Conservation (phyloP, 2,329 filamentous ascomycete species). For the Trichothecium sympodiale region DNA sequence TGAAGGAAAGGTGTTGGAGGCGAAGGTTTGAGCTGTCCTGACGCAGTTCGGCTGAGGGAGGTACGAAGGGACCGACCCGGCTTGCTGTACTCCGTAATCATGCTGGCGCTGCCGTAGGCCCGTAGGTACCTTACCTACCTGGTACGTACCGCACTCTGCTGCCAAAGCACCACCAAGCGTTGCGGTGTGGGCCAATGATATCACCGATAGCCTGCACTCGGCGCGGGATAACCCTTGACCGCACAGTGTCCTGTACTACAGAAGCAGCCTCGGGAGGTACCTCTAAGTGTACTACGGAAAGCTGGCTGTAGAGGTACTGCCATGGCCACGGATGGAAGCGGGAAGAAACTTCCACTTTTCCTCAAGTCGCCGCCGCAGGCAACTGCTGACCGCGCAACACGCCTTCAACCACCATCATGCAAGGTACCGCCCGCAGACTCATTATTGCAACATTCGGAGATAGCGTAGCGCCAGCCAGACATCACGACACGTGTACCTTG, state of each 20-base stretch:
- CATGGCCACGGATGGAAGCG: slow-evolving; percentile 1
- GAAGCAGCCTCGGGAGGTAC: slow-evolving; percentile 7
- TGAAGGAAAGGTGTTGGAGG: slow-evolving; percentile 1
- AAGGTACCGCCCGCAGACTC: no score
- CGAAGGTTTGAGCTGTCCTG: slow-evolving; percentile 5
- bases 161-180: slow-evolving; percentile 4
- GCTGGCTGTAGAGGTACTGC: neutral
- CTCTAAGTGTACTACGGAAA: slow-evolving; percentile 1
- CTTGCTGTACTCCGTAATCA: no score
- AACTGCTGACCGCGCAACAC: slow-evolving; percentile 5
- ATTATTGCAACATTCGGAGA: no score
- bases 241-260: slow-evolving; percentile 1
- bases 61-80: neutral
- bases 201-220: slow-evolving; percentile 14
- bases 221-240: slow-evolving; percentile 26
- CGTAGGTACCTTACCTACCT: no score
- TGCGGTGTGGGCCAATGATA: slow-evolving; percentile 22
- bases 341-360: slow-evolving; percentile 5
- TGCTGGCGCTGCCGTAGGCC: no score
- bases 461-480: no score
- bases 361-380: slow-evolving; percentile 1
- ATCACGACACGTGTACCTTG: no score
- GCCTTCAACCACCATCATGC: no score
- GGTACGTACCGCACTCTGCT: slow-evolving; percentile 2
- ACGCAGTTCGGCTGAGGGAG: no score